Conservation (phyloP, 805 yeast genomes). For the Candida arabinofermentans region DNA sequence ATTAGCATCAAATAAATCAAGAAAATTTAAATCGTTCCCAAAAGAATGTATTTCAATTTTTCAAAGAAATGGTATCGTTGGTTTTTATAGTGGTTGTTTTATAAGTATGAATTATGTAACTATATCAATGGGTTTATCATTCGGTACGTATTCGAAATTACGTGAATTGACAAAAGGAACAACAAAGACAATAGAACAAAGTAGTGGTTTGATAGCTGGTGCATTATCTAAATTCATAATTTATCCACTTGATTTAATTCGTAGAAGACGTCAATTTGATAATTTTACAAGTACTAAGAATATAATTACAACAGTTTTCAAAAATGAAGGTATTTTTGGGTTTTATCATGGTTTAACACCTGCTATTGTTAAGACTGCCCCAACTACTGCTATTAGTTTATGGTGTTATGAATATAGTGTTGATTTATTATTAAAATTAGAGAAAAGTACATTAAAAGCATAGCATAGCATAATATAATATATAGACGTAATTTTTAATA, state of each 20-base stretch:
- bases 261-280: constrained; percentile 78
- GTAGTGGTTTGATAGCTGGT: constrained; percentile 77
- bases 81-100: constrained; percentile 47
- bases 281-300: constrained; percentile 32
- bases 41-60: constrained; percentile 34
- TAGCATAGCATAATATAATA: no score
- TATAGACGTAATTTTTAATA: no score
- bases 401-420: constrained; percentile 32
- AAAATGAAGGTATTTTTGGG: constrained; percentile 59
- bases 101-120: constrained; percentile 62
- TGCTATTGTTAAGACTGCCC: constrained; percentile 74
- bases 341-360: constrained; percentile 72
- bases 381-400: constrained; percentile 47
- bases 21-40: constrained; percentile 31
- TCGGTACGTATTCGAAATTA: constrained; percentile 58
- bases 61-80: constrained; percentile 34
- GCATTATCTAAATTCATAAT: constrained; percentile 64
- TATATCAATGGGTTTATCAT: constrained; percentile 69
- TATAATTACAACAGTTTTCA: constrained; percentile 38
- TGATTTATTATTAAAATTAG: constrained; percentile 15
- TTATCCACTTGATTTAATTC: constrained; percentile 82
- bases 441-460: neutral
- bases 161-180: constrained; percentile 36
- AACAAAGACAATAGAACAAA: constrained; percentile 42
- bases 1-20: constrained; percentile 59